Conservation (phyloP, 129 eudicot species). For the Ambrosia trifida region DNA sequence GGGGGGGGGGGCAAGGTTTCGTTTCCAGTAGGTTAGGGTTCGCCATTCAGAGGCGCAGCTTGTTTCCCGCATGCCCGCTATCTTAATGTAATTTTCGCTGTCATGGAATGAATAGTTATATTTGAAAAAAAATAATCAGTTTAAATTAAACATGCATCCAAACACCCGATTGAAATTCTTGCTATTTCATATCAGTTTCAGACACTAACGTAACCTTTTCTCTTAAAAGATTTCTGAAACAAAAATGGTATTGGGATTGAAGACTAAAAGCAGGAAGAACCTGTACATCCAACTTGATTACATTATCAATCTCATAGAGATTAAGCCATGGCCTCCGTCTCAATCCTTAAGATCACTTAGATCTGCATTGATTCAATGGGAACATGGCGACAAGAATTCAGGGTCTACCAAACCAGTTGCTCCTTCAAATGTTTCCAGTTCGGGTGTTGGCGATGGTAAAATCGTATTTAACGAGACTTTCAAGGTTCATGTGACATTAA, state of each 20-base stretch:
- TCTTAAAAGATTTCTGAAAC: slow-evolving; percentile 2
- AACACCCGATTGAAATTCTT: neutral
- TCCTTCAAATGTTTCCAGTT: slow-evolving; percentile 59
- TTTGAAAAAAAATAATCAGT: neutral
- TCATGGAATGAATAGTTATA: no score
- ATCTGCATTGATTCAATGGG: slow-evolving; percentile 74
- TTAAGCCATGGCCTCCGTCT: slow-evolving; percentile 97
- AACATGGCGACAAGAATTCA: slow-evolving; percentile 58
- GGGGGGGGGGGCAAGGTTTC: no score
- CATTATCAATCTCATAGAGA: slow-evolving; percentile 61
- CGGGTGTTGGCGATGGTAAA: slow-evolving; percentile 64
- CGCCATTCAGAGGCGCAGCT: no score
- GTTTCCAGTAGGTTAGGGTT: no score
- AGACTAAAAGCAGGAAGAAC: slow-evolving; percentile 47
- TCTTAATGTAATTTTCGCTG: no score
- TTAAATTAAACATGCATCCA: neutral
- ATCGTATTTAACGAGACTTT: slow-evolving; percentile 77
- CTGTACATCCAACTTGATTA: slow-evolving; percentile 61
- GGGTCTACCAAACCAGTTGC: slow-evolving; percentile 71
- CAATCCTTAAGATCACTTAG: slow-evolving; percentile 67
- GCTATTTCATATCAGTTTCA: neutral
- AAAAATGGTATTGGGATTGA: slow-evolving; percentile 63
- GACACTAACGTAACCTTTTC: slow-evolving; percentile 7
- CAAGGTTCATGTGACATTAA: slow-evolving; percentile 52
- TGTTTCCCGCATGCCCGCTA: no score